Conservation (phyloP, 1,139 yeast species). For the Fermentozyma sake region DNA sequence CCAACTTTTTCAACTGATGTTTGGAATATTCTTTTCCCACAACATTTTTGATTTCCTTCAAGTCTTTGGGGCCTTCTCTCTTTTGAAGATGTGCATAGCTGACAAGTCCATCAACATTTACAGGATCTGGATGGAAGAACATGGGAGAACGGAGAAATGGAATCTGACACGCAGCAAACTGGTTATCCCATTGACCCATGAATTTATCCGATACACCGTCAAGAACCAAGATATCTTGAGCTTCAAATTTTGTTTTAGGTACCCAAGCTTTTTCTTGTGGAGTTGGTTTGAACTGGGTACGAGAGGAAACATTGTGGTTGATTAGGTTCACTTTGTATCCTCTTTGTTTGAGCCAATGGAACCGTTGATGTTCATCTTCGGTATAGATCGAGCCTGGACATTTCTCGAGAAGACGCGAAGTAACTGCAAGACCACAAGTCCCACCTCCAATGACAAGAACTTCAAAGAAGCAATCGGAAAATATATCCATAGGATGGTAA, state of each 20-base stretch:
- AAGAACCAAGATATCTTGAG: slow-evolving; percentile 28
- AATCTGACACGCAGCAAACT: slow-evolving; percentile 39
- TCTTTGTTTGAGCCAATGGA: slow-evolving; percentile 35
- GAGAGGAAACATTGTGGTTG: slow-evolving; percentile 13
- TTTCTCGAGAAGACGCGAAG: slow-evolving; percentile 34
- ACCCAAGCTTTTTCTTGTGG: slow-evolving; percentile 9
- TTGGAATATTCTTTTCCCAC: slow-evolving; percentile 45
- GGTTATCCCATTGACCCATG: slow-evolving; percentile 44
- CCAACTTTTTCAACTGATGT: slow-evolving; percentile 36
- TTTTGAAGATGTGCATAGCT: slow-evolving; percentile 33
- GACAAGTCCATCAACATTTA: slow-evolving; percentile 40
- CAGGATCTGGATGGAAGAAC: slow-evolving; percentile 49
- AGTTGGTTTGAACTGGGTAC: slow-evolving; percentile 14
- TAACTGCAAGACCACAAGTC: slow-evolving; percentile 35
- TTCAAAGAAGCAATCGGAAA: slow-evolving; percentile 23
- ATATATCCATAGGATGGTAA: slow-evolving; percentile 8
- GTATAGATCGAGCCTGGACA: slow-evolving; percentile 37
- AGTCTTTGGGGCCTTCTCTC: slow-evolving; percentile 25
- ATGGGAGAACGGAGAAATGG: slow-evolving; percentile 46
- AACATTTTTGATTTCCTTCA: slow-evolving; percentile 42
- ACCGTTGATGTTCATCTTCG: slow-evolving; percentile 41
- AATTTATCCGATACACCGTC: slow-evolving; percentile 27
- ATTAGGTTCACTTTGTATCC: slow-evolving; percentile 24
- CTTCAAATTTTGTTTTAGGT: slow-evolving; percentile 15
- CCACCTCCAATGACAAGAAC: slow-evolving; percentile 38